Evolutionary conservation across 1,284 basidiomycete genomes (phyloP), one percentile per base, ranked within the genome.

Genomic region (Pseudozyma sp.): DNA sequence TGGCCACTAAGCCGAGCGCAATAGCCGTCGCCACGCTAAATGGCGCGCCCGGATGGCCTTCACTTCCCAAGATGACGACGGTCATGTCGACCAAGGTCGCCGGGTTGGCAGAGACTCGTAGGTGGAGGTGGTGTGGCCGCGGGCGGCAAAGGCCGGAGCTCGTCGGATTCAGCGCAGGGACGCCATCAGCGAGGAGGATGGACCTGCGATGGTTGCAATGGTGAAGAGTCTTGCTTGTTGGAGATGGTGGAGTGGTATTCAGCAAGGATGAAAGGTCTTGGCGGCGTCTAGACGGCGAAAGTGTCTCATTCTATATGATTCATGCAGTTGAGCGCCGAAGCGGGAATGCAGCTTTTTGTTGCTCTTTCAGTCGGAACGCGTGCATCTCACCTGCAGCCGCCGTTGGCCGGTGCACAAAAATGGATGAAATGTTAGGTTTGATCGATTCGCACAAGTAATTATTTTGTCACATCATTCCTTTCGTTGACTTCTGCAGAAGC

Each of bases 1-100:
- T 94, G 25, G 94, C 93, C 14, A 94, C 83, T 35, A 98, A 89
- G 36, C 95, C 95, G 67, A 96, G 88, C 8, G 67, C 63, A 43
- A 82, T 82, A 34, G 80, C 80, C 4, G 71, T 65, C 4, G 79
- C 69, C 25, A 82, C 80, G 59, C 65, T 63, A 58, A 76, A 61
- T 7, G 64, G 67, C 21, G 71, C 65, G 36, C 70, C 44, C 13
- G 52, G 57, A 25, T 64, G 57, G 2, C 40, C 54, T 5, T 60
- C 61, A 12, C 39, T 58, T 5, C 38, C 34, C 5, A 14, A 31
- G 35, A 8, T 36, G 44, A 45, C 45, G 51, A 5, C 18, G 51
- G 53, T 49, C 68, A 70, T 70, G 10, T 31, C 25, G 25, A 31
- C 25, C 25, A 31, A 31, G 25, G 42, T 18, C 36, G n/a, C 42